Conservation (phyloP, 345 rosid genomes). For the sweet orange (Citrus sinensis) region DNA sequence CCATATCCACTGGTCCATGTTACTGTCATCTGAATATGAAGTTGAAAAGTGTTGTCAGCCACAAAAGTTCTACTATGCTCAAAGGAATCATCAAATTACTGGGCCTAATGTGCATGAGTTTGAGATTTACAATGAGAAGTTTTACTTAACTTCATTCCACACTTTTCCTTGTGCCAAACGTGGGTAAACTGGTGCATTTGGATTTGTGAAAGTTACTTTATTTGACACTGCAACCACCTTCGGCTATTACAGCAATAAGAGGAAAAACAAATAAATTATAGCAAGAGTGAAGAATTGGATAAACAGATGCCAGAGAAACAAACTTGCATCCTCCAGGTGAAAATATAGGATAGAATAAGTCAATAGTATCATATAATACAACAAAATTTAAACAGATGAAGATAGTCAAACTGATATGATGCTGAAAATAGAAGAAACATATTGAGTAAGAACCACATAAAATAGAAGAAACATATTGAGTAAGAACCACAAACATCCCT, state of each 20-base stretch:
- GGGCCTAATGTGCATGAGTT: neutral
- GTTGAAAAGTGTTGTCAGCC: conserved; percentile 1
- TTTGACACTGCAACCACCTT: conserved; percentile 67
- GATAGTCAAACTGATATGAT: neutral
- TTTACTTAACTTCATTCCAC: conserved; percentile 65
- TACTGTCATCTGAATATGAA: conserved; percentile 54
- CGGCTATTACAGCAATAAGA: conserved; percentile 37
- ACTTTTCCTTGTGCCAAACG: conserved; percentile 65
- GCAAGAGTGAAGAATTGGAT: neutral
- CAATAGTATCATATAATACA: neutral
- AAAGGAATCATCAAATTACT: neutral
- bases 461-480: neutral
- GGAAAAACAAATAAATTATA: neutral
- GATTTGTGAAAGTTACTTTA: conserved; percentile 48
- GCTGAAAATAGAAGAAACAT: neutral
- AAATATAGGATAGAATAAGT: neutral
- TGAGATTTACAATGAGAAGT: neutral
- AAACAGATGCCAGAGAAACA: neutral
- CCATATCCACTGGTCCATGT: conserved; percentile 85
- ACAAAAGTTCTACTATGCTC: neutral
- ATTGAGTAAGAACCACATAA: neutral
- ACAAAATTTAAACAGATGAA: neutral
- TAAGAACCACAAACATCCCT: neutral
- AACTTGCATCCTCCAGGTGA: neutral
- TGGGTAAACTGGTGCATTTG: conserved; percentile 70